Conservation (phyloP, 2,329 filamentous ascomycete genomes). For the Phialophora macrospora region DNA sequence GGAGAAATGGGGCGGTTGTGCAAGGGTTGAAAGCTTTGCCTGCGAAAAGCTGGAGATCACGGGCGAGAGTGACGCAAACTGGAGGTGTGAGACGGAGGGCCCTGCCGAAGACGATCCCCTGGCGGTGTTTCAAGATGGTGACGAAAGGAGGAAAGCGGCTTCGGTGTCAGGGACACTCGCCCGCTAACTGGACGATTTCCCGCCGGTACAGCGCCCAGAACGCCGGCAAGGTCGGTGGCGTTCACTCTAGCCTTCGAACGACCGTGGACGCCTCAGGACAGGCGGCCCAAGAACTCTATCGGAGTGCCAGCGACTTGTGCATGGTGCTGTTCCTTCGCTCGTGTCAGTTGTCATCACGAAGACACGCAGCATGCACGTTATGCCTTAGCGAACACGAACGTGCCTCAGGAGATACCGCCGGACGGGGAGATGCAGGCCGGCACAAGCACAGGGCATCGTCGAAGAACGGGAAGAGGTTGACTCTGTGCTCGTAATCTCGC, state of each 20-base stretch:
- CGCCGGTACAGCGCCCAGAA: constrained; percentile 7
- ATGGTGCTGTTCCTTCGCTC: too few relatives aligned
- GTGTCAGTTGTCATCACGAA: too few relatives aligned
- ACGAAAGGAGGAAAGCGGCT: background rate
- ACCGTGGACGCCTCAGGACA: background rate
- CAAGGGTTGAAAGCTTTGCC: background rate
- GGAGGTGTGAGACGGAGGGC: constrained; percentile 3
- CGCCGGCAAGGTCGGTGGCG: constrained; percentile 14
- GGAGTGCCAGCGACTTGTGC: too few relatives aligned
- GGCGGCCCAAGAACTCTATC: background rate
- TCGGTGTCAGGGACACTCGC: constrained; percentile 6
- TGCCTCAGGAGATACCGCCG: too few relatives aligned
- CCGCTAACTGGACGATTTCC: constrained; percentile 16
- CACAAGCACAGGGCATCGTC: background rate
- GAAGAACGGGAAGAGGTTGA: background rate
- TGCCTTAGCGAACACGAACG: too few relatives aligned
- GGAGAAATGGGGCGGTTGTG: constrained; percentile 8
- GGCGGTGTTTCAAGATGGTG: constrained; percentile 13
- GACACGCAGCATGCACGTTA: too few relatives aligned
- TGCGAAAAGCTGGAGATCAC: background rate
- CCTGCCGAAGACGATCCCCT: constrained; percentile 1
- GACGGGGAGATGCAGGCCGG: too few relatives aligned
- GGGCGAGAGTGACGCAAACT: background rate
- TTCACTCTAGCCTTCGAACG: background rate
- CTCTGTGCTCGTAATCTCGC: too few relatives aligned